These are phyloP conservation scores for Dacryopinax spathularia DNA, from an alignment of 768 basidiomycete genomes.

Conservation along the genomic window DNA sequence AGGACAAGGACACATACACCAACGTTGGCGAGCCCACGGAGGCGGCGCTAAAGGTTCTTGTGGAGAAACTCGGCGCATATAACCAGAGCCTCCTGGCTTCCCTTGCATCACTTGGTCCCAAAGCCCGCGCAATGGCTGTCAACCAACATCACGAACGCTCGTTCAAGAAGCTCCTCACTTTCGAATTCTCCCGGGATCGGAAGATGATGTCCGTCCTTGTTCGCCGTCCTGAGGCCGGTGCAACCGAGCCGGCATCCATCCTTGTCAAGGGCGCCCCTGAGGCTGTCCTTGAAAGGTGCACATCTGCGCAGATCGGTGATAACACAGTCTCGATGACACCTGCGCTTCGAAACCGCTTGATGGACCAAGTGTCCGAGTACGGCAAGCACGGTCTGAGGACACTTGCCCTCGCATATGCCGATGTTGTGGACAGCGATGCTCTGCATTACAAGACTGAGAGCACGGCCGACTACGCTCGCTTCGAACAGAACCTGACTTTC, in stretches of 20 bases:
- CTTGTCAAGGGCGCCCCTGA: slow-evolving; percentile 96
- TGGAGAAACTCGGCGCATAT: slow-evolving; percentile 68
- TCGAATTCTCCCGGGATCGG: slow-evolving; percentile 95
- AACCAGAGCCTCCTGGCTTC: slow-evolving; percentile 39
- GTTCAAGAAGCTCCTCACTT: slow-evolving; percentile 74
- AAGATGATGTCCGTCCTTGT: slow-evolving; percentile 99
- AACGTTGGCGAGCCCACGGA: slow-evolving; percentile 96
- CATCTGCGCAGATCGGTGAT: slow-evolving; percentile 50
- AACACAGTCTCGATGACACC: slow-evolving; percentile 46
- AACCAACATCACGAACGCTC: slow-evolving; percentile 66
- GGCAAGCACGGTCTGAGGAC: slow-evolving; percentile 75
- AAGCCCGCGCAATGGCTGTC: slow-evolving; percentile 63
- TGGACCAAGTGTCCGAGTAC: slow-evolving; percentile 54
- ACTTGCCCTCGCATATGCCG: slow-evolving; percentile 77
- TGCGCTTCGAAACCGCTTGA: slow-evolving; percentile 43
- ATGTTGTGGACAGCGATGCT: slow-evolving; percentile 60
- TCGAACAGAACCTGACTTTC: slow-evolving; percentile 85
- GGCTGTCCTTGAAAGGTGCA: slow-evolving; percentile 81
- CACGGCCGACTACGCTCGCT: slow-evolving; percentile 68
- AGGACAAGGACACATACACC: slow-evolving; percentile 68
- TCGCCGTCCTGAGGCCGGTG: slow-evolving; percentile 36
- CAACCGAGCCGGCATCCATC: slow-evolving; percentile 40
- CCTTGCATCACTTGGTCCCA: slow-evolving; percentile 40
- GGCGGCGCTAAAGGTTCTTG: slow-evolving; percentile 87
- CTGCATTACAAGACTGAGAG: slow-evolving; percentile 70